Base-by-base conservation (phyloP, 768 basidiomycete genomes). In the Kwoniella dendrophila region DNA sequence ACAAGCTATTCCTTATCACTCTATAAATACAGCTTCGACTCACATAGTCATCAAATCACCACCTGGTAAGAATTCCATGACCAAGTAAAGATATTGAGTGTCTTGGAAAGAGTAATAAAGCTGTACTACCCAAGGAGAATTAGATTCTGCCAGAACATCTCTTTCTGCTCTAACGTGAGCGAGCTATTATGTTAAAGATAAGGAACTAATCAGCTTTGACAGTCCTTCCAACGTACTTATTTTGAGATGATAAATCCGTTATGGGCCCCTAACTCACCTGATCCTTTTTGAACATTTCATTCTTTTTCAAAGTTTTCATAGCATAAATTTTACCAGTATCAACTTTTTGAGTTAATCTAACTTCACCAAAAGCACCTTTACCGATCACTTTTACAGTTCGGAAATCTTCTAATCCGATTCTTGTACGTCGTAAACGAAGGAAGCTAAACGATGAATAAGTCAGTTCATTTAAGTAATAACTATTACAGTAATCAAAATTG, bases 21-120 rank as follows among this genome's bases (percentile, higher is more conserved):
- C 41, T 27, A 12, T 10, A n/a, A 7, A 24, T 12, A 44, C 30
- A 11, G 22, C 26, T 24, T 27, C 33, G 3, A 70, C 77, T 71
- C 50, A 80, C 95, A 98, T 98, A 3, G 94, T 96, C 96, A 99
- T 97, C 64, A 98, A 83, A 78, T 99, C 96, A 32, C 96, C 96
- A 47, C 96, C 96, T 57, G 95, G 94, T 47, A 99, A 83, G 80
- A 95, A 99, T 81, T 98, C 96, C 96, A 98, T 98, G 82, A 98
- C 90, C 56, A 99, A 84, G 81, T 98, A 99, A 26, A 99, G 85
- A 70, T 89, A 92, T 54, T 88, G 82, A 1, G 89, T 82, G 77
- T 98, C 96, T 78, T 98, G 96, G 83, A 98, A 98, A n/a, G 93
- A 96, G 80, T 95, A 97, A 81, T 85, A 97, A 22, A 98, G 84